Conservation (phyloP, 257 asterid genomes). For the Penstemon eatonii region DNA sequence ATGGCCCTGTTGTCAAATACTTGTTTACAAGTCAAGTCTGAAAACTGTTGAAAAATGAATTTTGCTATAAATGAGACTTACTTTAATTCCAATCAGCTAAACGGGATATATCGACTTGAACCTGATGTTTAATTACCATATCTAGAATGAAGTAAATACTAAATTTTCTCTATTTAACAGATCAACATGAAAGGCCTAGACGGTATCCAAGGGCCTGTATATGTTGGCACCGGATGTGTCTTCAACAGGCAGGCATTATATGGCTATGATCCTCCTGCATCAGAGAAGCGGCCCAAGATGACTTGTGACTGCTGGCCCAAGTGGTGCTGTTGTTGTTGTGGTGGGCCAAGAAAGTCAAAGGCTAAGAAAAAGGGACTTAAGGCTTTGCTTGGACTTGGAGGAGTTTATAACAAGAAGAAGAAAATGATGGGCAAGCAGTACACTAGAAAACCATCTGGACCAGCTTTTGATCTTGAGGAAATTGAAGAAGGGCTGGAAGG, state of each 20-base stretch:
- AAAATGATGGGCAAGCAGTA: slow-evolving; percentile 68
- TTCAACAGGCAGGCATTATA: slow-evolving; percentile 77
- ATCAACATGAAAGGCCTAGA: slow-evolving; percentile 87
- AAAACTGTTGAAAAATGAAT: not conserved
- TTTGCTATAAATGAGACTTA: not conserved
- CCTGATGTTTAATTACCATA: not conserved
- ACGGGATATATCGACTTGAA: not conserved
- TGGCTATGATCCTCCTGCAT: slow-evolving; percentile 79
- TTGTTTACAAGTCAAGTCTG: slow-evolving; percentile 2
- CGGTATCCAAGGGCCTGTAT: slow-evolving; percentile 89
- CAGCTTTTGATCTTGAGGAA: slow-evolving; percentile 73
- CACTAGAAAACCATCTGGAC: slow-evolving; percentile 52
- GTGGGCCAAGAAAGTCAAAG: slow-evolving; percentile 67
- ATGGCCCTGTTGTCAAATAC: not conserved
- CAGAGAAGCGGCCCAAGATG: slow-evolving; percentile 75
- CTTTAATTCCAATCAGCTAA: not conserved
- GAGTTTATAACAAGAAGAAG: slow-evolving; percentile 56
- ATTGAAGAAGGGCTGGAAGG: slow-evolving; percentile 91
- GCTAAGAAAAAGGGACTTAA: slow-evolving; percentile 66
- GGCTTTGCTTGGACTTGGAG: slow-evolving; percentile 59
- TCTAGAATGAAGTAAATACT: not conserved
- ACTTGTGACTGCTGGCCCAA: slow-evolving; percentile 86
- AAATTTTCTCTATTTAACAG: slow-evolving; percentile 32
- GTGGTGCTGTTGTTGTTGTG: slow-evolving; percentile 81
- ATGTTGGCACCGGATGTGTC: slow-evolving; percentile 81